Base-by-base conservation (phyloP, 2,329 filamentous ascomycete species). In the Fusarium sp. region DNA sequence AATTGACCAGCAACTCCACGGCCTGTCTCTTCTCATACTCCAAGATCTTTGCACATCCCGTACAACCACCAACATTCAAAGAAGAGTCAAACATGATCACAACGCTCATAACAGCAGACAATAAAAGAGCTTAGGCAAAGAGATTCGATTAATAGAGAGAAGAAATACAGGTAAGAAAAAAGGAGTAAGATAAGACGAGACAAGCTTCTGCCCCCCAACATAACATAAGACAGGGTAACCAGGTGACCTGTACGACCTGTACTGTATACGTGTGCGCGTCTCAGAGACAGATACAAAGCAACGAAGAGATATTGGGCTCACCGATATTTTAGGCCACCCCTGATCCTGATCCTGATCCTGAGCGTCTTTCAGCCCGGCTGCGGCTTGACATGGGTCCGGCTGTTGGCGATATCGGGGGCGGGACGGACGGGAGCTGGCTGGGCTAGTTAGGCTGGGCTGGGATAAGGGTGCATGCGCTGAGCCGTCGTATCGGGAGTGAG, bases 21-120 rank as follows among this genome's bases (percentile, higher is more conserved):
- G 60, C 48, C 14, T 67, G 42, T 4, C 56, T 48, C 48, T 70
- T 73, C 47, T 78, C 77, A 31, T 52, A 72, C 52, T 77, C 64
- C 39, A 52, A 48, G 41, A 78, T 78, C 69, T 78, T 73, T 31
- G 70, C 77, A 54, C 77, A 78, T 45, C 77, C 77, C 33, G n/a
- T 51, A 59, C 77, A 78, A 6, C 70, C 70, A 59, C 58, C 70
- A 20, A 42, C 44, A 20, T 57, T 35, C 17, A 36, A 15, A 10
- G 35, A 55, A 54, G 55, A 31, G 24, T 70, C 69, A 48, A 45
- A 61, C 72, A 75, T 73, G 7, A 8, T 56, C 15, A 47, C 26
- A 3, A 31, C 36, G 12, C 28, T 33, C 14, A 55, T 15, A 36
- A 28, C 22, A 12, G 5, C 2, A n/a, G 12, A 39, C 10, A 10